Percentiles rank a stretch among this genome's conserved stretches.
Conservation (phyloP, 2,329 filamentous ascomycete species). For the Verticillium tricorpus region DNA sequence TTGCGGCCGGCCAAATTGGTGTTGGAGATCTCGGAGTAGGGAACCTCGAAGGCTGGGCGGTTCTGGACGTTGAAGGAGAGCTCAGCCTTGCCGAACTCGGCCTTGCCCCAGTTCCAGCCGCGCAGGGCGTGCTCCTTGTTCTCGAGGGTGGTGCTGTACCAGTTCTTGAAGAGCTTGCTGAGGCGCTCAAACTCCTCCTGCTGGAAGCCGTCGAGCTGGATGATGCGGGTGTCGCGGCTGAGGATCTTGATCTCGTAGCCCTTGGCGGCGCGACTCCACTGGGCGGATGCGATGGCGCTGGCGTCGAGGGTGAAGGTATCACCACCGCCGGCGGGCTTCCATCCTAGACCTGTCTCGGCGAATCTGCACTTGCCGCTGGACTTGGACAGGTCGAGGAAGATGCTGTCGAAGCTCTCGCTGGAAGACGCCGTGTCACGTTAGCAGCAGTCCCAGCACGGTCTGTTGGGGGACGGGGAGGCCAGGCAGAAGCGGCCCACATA, state of each 20-base stretch:
- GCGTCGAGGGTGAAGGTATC: constrained; percentile 92
- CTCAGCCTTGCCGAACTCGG: constrained; percentile 92
- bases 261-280: constrained; percentile 91
- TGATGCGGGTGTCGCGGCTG: constrained; percentile 75
- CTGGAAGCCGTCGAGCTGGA: constrained; percentile 92
- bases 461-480: neutral
- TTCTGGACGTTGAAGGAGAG: constrained; percentile 96
- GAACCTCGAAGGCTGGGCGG: constrained; percentile 91
- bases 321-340: constrained; percentile 84
- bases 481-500: neutral
- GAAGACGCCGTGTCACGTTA: neutral
- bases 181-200: constrained; percentile 92
- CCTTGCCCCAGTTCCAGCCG: constrained; percentile 99
- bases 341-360: constrained; percentile 89
- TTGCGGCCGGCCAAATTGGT: constrained; percentile 97
- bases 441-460: neutral
- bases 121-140: constrained; percentile 90
- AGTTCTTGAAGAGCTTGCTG: constrained; percentile 91
- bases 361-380: constrained; percentile 91
- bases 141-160: constrained; percentile 92
- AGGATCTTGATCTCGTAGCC: constrained; percentile 93
- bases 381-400: constrained; percentile 93
- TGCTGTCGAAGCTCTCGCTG: constrained; percentile 93
- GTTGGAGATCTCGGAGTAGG: constrained; percentile 96
- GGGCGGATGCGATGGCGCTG: constrained; percentile 77